These are phyloP conservation scores for Ustilago crameri DNA, from an alignment of 1,284 basidiomycete species.

Conservation along the genomic window DNA sequence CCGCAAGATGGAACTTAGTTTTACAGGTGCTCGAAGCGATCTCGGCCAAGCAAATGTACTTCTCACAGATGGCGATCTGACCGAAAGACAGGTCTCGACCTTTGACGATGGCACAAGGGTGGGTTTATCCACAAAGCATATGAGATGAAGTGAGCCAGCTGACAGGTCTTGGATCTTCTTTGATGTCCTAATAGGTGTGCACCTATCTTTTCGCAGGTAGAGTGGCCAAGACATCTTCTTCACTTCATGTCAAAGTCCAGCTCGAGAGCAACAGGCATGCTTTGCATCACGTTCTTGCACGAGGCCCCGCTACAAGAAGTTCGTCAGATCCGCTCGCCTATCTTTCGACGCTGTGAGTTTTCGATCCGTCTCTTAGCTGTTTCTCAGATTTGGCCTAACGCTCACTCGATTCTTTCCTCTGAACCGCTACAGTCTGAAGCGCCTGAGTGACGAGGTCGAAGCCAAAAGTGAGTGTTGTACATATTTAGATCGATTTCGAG, in stretches of 20 bases:
- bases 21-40: constrained; percentile 20
- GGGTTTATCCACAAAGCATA: background rate
- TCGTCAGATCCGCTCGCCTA: background rate
- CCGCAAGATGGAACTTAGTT: constrained; percentile 23
- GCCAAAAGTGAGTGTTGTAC: constrained; percentile 5
- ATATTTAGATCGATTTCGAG: background rate
- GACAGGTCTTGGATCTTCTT: background rate
- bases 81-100: constrained; percentile 9
- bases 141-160: background rate
- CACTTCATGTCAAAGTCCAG: background rate
- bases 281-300: constrained; percentile 15
- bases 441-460: constrained; percentile 15
- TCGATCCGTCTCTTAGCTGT: background rate
- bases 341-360: constrained; percentile 17
- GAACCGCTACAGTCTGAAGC: constrained; percentile 11
- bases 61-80: constrained; percentile 9
- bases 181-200: constrained; percentile 15
- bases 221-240: background rate
- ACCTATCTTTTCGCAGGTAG: constrained; percentile 5
- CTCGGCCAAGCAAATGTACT: constrained; percentile 31
- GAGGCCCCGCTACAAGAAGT: background rate
- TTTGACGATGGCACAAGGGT: constrained; percentile 28
- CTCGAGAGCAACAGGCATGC: background rate
- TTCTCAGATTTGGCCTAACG: background rate
- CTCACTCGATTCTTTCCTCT: background rate